A percentile compares a stretch with the other conserved stretches of the same genome.
Conservation (phyloP, 2,329 filamentous ascomycete species). For the Penicillium sp. region DNA sequence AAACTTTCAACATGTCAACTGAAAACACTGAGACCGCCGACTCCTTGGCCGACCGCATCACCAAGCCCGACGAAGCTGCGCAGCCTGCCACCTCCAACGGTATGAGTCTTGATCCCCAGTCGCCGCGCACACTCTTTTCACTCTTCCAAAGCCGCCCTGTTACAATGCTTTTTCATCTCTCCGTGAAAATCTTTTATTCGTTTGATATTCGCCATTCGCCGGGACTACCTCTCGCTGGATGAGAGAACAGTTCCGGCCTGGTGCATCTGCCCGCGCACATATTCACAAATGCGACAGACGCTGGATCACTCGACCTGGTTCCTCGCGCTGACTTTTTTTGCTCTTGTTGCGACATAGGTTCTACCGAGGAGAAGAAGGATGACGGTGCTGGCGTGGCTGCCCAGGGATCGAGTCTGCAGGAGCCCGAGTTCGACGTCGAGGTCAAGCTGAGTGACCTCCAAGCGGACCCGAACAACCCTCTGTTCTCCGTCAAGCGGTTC, state of each 20-base stretch:
- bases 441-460: slow-evolving; percentile 89
- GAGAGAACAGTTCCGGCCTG: too few relatives aligned
- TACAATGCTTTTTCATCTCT: too few relatives aligned
- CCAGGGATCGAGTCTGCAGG: slow-evolving; percentile 52
- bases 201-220: too few relatives aligned
- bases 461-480: slow-evolving; percentile 75
- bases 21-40: slow-evolving; percentile 29
- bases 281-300: neutral
- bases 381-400: slow-evolving; percentile 37
- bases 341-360: neutral
- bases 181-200: too few relatives aligned
- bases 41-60: slow-evolving; percentile 46
- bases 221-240: too few relatives aligned
- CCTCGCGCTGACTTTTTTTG: neutral
- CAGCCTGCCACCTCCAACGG: slow-evolving; percentile 18
- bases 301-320: neutral
- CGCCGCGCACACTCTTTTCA: neutral
- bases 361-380: neutral
- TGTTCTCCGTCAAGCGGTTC: slow-evolving; percentile 79
- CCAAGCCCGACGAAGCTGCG: slow-evolving; percentile 33
- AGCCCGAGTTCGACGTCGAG: slow-evolving; percentile 81
- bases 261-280: too few relatives aligned
- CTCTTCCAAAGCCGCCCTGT: neutral
- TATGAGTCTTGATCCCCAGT: slow-evolving; percentile 17
- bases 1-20: slow-evolving; percentile 31